Evolutionary conservation across 768 basidiomycete species (phyloP).

Genomic region (Neoboletus subvelutipes): DNA sequence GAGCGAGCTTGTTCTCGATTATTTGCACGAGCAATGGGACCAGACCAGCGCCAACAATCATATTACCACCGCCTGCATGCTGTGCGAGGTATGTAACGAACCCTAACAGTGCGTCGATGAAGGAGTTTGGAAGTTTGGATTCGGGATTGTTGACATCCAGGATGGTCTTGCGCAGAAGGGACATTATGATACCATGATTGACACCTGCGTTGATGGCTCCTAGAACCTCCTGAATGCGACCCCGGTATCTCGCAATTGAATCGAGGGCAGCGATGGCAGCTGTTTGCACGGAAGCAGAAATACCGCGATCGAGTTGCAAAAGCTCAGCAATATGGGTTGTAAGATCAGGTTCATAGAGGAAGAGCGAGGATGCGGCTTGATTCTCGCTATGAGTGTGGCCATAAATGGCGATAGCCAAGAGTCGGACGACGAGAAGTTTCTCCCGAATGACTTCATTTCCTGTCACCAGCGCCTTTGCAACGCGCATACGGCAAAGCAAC

Average conservation of each 20-base stretch:
- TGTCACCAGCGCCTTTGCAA: conserved; percentile 65
- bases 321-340: conserved; percentile 87
- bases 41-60: conserved; percentile 93
- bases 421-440: conserved; percentile 76
- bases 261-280: conserved; percentile 90
- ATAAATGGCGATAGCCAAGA: conserved; percentile 88
- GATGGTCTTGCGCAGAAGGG: conserved; percentile 79
- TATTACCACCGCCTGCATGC: conserved; percentile 81
- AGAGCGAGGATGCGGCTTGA: conserved; percentile 76
- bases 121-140: conserved; percentile 66
- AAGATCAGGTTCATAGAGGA: conserved; percentile 94
- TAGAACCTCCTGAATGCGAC: conserved; percentile 81
- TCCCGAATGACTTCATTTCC: conserved; percentile 63
- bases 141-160: conserved; percentile 65
- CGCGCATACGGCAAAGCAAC: conserved; percentile 80
- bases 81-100: conserved; percentile 88
- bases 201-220: conserved; percentile 92
- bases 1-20: conserved; percentile 72
- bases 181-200: conserved; percentile 93
- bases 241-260: conserved; percentile 81
- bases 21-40: conserved; percentile 88
- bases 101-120: conserved; percentile 80
- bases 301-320: conserved; percentile 72
- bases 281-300: conserved; percentile 73
- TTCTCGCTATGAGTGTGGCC: conserved; percentile 83